Percentiles rank a stretch among this genome's conserved stretches.
phyloP scores from a whole-genome alignment of 768 basidiomycete genomes.

The Saitozyma podzolica region DNA sequence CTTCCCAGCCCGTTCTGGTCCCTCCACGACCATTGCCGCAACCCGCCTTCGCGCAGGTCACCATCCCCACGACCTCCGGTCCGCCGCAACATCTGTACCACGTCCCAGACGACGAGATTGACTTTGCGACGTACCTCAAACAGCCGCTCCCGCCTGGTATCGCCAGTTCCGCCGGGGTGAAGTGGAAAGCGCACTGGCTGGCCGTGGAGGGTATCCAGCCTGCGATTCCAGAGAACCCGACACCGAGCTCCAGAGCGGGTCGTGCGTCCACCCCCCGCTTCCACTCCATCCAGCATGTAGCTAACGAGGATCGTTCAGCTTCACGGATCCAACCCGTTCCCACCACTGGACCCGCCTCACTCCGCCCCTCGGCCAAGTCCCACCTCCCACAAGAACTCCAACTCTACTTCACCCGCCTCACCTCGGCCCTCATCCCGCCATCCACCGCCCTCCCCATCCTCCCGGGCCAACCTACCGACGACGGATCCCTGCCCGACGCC shows the following conservation, averaged over 20 bases:
- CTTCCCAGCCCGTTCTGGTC: slow-evolving; percentile 71
- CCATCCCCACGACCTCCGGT: slow-evolving; percentile 26
- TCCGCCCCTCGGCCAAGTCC: slow-evolving; percentile 79
- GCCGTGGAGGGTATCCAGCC: slow-evolving; percentile 98
- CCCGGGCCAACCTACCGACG: slow-evolving; percentile 13
- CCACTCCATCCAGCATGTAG: background rate
- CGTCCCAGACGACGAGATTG: slow-evolving; percentile 95
- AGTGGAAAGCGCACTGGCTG: slow-evolving; percentile 81
- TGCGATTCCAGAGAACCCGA: slow-evolving; percentile 91
- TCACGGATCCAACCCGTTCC: slow-evolving; percentile 18
- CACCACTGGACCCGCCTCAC: slow-evolving; percentile 29
- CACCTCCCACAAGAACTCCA: slow-evolving; percentile 91
- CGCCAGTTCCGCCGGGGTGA: slow-evolving; percentile 43
- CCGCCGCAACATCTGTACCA: slow-evolving; percentile 64
- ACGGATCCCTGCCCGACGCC: slow-evolving; percentile 58
- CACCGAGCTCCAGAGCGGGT: slow-evolving; percentile 32
- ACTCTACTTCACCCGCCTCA: slow-evolving; percentile 89
- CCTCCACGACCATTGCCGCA: slow-evolving; percentile 65
- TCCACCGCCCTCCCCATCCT: slow-evolving; percentile 8
- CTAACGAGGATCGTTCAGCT: background rate
- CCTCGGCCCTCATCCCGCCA: slow-evolving; percentile 71
- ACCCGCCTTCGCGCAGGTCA: slow-evolving; percentile 52
- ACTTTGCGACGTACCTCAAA: slow-evolving; percentile 85
- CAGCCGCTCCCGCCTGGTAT: slow-evolving; percentile 52
- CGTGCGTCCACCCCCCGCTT: slow-evolving; percentile 24